A percentile compares a stretch with the other conserved stretches of the same genome.
These are phyloP conservation scores for Suhomyces maxii DNA, from an alignment of 1,139 yeast genomes.

Conservation along the genomic window DNA sequence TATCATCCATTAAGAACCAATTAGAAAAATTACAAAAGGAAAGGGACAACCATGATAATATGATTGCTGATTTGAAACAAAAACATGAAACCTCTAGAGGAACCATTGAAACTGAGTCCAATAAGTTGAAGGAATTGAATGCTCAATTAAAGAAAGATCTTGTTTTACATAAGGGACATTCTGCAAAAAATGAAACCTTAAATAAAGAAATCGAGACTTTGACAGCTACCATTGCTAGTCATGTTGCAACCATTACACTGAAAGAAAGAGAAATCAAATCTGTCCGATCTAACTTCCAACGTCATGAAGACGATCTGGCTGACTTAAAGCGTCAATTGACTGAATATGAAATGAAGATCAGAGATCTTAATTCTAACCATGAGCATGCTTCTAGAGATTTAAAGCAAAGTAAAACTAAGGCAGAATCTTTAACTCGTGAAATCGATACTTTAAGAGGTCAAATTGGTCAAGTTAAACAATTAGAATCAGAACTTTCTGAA, in stretches of 20 bases:
- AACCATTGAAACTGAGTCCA: conserved; percentile 12
- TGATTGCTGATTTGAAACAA: conserved; percentile 18
- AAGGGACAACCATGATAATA: conserved; percentile 20
- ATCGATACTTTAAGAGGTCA: conserved; percentile 11
- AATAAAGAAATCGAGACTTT: conserved; percentile 13
- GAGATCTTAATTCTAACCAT: conserved; percentile 11
- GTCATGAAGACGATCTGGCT: conserved; percentile 14
- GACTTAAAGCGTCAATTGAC: conserved; percentile 12
- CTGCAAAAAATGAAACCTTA: conserved; percentile 12
- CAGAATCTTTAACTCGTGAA: conserved; percentile 8
- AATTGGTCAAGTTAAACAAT: conserved; percentile 10
- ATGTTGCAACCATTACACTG: conserved; percentile 10
- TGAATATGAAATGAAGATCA: conserved; percentile 14
- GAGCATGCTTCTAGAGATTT: conserved; percentile 12
- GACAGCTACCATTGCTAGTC: conserved; percentile 12
- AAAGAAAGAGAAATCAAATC: conserved; percentile 15
- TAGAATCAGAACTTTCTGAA: conserved; percentile 11
- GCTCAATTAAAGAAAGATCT: conserved; percentile 13
- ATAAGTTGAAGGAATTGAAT: conserved; percentile 15
- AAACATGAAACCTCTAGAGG: conserved; percentile 18
- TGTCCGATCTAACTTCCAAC: conserved; percentile 13
- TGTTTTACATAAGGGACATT: conserved; percentile 9
- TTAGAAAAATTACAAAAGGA: conserved; percentile 11
- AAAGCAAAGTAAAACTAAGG: conserved; percentile 8
- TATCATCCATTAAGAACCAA: conserved; percentile 10